Evolutionary conservation across 1,284 basidiomycete genomes (phyloP), one percentile per base, ranked within the genome.

Genomic region (Pyrrhoderma lamaoense): DNA sequence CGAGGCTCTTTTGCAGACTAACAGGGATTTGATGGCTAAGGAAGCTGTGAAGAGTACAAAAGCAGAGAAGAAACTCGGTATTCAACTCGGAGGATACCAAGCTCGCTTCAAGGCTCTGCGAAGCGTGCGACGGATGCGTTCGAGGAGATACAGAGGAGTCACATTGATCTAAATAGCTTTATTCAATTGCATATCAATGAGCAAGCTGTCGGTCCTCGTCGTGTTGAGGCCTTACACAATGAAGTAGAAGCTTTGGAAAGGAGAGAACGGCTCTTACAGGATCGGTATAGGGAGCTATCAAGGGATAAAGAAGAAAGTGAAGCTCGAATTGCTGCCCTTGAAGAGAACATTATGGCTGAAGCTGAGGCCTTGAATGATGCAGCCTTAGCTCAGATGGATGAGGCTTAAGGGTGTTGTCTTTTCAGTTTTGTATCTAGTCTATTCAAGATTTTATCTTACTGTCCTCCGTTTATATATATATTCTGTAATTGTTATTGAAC

Each of bases 11-110:
- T 72, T 98, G 49, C 74, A 79, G 9, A 71, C 80, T 39, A 75
- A 75, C 51, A 79, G 85, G 21, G 82, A 83, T n/a, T 67, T 70
- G 42, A 92, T 99, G 84, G 70, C 81, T n/a, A 81, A 79, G 60
- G 87, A 91, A 61, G 90, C 91, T 0, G 77, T 74, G 44, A 89
- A 86, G 61, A 86, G 89, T 0, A 69, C 79, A 38, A 99, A 98
- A 70, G 67, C 77, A 3, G 96, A 99, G 73, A 97, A 95, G 79
- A 94, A 93, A 67, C 79, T 99, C 16, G 78, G 73, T 11, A 82
- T 95, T 57, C 78, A 82, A 19, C 77, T 99, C 5, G 94, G 93
- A 38, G 96, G 96, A 2, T 99, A 99, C 67, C 81, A 90, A 62
- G 77, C 79, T 36, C 80, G 95, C 13, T 84, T 85, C 39, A 76